Conservation (phyloP, 805 yeast genomes). For the Yarrowia deformans region DNA sequence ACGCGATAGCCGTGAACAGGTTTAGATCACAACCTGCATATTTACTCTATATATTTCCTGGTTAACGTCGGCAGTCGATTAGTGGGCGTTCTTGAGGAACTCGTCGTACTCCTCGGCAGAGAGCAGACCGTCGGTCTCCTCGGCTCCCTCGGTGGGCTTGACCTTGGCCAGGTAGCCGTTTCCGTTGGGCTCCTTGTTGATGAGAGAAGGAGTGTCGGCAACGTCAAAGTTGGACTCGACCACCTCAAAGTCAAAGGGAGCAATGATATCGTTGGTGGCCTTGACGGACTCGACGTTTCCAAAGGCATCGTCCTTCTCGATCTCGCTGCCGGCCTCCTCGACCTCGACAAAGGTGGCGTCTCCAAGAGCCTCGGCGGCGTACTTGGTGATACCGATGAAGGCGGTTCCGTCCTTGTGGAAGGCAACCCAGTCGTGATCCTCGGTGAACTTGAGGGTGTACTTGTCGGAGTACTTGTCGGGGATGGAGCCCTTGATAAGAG, state of each 20-base stretch:
- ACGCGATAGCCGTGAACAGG: neutral
- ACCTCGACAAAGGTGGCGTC: conserved; percentile 95
- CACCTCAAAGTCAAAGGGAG: conserved; percentile 83
- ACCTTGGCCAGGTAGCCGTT: conserved; percentile 91
- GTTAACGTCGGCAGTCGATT: neutral
- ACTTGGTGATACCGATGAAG: conserved; percentile 88
- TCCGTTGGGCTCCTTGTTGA: conserved; percentile 91
- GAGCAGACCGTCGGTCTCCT: conserved; percentile 47
- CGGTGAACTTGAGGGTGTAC: conserved; percentile 57
- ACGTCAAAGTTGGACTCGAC: conserved; percentile 72
- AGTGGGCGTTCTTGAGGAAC: conserved; percentile 45
- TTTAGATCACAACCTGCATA: conserved; percentile 5
- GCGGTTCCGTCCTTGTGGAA: conserved; percentile 81
- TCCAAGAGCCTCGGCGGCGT: conserved; percentile 96
- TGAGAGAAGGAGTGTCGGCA: conserved; percentile 73
- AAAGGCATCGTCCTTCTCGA: conserved; percentile 77
- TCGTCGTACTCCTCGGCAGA: conserved; percentile 49
- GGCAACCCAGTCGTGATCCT: conserved; percentile 96
- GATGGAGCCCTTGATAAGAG: conserved; percentile 46
- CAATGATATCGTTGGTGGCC: conserved; percentile 89
- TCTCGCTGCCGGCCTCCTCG: conserved; percentile 71
- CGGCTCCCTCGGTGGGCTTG: conserved; percentile 57
- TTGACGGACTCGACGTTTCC: conserved; percentile 96
- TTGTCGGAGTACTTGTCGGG: conserved; percentile 47
- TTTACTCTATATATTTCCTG: conserved; percentile 12